Base-by-base conservation (phyloP, 805 yeast species). In the Nakazawaea molendinolei region DNA sequence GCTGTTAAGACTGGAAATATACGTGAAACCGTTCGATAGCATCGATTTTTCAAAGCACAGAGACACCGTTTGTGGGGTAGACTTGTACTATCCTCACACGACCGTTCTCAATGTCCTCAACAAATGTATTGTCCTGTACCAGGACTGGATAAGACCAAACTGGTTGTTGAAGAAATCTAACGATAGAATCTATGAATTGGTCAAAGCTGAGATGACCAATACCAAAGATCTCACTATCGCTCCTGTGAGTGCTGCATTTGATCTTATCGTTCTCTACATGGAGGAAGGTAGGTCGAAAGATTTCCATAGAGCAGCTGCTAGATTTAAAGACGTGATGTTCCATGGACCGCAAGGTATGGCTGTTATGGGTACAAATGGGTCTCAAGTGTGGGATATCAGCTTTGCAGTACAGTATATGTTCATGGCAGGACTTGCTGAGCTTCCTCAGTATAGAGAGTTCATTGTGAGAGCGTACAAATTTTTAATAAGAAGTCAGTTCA, bases 361-460 rank as follows among this genome's bases (percentile, higher is more conserved):
- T 2, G 82, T 86, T 39, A 86, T 83, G 85, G 99, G 99, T 3
- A 92, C 99, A 1, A 92, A 92, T 56, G 99, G 99, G 17, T 86
- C 85, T 0, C 99, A 92, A 59, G 89, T 82, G 1, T 92, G 99
- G 98, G 99, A 92, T 57, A 79, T 80, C 19, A 89, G 97, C 0
- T 90, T 92, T 61, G 82, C 85, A 38, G 66, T 92, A 18, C 98
- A 92, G 53, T 85, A 86, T 50, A 71, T 76, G 43, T 78, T 86
- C 41, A 63, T 72, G 49, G 84, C 95, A 0, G 95, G 95, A 0
- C 58, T 89, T 23, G 89, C 85, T 3, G 81, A 77, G 20, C 47
- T 65, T 23, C 78, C 83, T 1, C 76, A 79, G 53, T 86, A 74
- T 53, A 74, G 73, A 31, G 72, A 74, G 5, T 64, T 76, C 46